Evolutionary conservation across 2,329 filamentous ascomycete genomes (phyloP).

Genomic region (Aspergillus brasiliensis): DNA sequence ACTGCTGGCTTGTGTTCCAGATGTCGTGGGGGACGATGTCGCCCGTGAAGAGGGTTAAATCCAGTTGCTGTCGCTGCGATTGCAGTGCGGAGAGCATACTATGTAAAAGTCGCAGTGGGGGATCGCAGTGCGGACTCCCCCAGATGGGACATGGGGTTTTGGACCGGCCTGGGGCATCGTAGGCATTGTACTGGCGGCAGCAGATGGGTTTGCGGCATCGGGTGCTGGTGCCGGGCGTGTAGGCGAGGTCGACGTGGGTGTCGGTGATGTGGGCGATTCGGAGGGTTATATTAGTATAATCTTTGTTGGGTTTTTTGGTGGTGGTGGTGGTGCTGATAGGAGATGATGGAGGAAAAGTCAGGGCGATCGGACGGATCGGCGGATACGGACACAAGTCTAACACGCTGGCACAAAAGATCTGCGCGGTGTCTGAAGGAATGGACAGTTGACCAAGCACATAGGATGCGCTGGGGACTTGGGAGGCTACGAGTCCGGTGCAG

Average conservation of each 20-base stretch:
- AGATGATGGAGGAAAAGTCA: constrained; percentile 49
- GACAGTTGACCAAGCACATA: constrained; percentile 51
- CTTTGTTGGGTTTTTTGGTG: neutral
- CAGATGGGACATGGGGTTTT: constrained; percentile 54
- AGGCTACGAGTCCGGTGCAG: constrained; percentile 54
- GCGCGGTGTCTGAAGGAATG: constrained; percentile 53
- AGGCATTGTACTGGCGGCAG: constrained; percentile 55
- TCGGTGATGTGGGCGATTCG: constrained; percentile 63
- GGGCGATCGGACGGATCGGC: constrained; percentile 48
- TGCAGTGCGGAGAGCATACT: constrained; percentile 53
- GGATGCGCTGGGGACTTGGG: constrained; percentile 58
- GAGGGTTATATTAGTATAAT: constrained; percentile 33
- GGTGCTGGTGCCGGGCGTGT: constrained; percentile 56
- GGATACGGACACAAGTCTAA: constrained; percentile 59
- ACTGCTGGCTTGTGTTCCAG: constrained; percentile 39
- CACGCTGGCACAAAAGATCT: constrained; percentile 56
- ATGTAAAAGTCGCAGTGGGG: constrained; percentile 54
- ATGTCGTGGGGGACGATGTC: constrained; percentile 58
- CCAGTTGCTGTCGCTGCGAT: constrained; percentile 45
- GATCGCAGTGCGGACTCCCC: constrained; percentile 58
- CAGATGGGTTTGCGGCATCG: constrained; percentile 63
- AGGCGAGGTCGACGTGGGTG: constrained; percentile 60
- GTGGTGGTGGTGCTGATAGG: constrained; percentile 12
- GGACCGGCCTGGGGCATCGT: constrained; percentile 53
- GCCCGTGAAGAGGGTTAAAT: constrained; percentile 62